Base-by-base conservation (phyloP, 2,329 filamentous ascomycete species). In the Fusarium buxicola region DNA sequence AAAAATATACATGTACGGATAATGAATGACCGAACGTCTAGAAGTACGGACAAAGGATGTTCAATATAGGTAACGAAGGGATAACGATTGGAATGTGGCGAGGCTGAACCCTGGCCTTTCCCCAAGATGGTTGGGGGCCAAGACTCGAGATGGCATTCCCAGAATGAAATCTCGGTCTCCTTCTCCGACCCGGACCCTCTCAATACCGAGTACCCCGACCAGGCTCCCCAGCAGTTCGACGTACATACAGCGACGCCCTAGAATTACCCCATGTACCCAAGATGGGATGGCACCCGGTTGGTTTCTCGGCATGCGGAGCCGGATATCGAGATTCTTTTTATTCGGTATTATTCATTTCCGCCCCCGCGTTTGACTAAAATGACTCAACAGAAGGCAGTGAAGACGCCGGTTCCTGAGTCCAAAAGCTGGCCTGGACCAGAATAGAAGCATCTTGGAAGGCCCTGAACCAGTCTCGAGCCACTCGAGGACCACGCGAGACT, bases 321-420 rank as follows among this genome's bases (percentile, higher is more conserved):
- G 31, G 31, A n/a, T 7, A 34, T 34, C 12, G 31, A 34, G 31
- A 8, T 8, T 34, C n/a, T 34, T 7, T 13, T 31, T 31, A 10
- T 31, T 34, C 30, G 30, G 12, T 8, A 8, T 34, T 21, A 21
- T 21, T 4, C 21, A 21, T 21, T 13, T 34, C 31, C 31, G 30
- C 31, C 31, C 31, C 31, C 31, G 31, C 31, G 13, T 21, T n/a
- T 46, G 30, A 46, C 43, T 46, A 46, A 46, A 34, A 46, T 46
- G 43, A 34, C 28, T 46, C 43, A 46, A 12, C 12, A 46, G 24
- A 18, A 35, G n/a, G n/a, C n/a, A n/a, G n/a, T n/a, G n/a, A n/a
- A n/a, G 41, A 18, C 27, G 8, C 36, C 16, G 36, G 41, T 51
- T 51, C 47, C 36, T 41, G 47, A 32, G 7, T 16, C 44, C n/a